phyloP scores from a whole-genome alignment of 257 asterid species.

The Nicotiana knightiana region DNA sequence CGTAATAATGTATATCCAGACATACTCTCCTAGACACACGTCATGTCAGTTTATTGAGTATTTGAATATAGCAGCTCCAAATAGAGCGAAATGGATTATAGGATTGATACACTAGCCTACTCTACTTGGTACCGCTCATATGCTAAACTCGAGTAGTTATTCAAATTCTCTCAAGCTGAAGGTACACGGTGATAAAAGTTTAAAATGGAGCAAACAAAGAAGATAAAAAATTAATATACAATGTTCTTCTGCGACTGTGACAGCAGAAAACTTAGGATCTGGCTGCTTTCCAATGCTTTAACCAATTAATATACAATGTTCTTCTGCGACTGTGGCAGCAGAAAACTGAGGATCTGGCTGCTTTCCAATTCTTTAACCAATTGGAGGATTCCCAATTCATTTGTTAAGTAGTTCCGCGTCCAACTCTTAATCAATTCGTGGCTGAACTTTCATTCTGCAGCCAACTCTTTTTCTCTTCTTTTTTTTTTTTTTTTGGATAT shows the following conservation, averaged over 20 bases:
- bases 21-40: background rate
- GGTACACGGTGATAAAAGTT: background rate
- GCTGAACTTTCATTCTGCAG: background rate
- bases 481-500: background rate
- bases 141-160: background rate
- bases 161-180: background rate
- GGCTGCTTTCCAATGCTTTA: background rate
- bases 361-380: background rate
- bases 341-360: background rate
- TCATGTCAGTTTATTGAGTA: background rate
- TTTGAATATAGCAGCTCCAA: constrained; percentile 10
- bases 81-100: background rate
- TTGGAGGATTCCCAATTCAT: background rate
- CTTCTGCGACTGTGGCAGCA: background rate
- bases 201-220: background rate
- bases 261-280: background rate
- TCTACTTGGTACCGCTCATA: background rate
- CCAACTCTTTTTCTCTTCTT: background rate
- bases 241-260: background rate
- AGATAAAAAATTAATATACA: background rate
- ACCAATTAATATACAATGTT: background rate
- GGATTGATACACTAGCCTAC: background rate
- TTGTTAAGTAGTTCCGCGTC: background rate
- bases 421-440: background rate
- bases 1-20: background rate